Evolutionary conservation across 495 filamentous ascomycete species (phyloP), one percentile per base, ranked within the genome.

Genomic region (Apiosordaria backusii): DNA sequence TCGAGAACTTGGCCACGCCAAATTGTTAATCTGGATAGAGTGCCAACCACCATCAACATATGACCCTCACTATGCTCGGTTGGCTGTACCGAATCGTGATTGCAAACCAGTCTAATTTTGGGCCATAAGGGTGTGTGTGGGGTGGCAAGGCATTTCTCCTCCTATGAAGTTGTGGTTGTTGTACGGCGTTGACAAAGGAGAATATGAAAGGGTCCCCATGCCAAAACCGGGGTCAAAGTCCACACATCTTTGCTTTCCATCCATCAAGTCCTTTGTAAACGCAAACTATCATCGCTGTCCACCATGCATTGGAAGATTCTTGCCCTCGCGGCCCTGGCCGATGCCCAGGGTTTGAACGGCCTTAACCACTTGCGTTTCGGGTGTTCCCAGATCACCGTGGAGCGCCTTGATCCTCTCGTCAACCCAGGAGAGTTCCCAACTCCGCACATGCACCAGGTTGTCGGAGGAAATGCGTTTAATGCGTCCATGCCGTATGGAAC

Each of bases 391-490:
- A 62, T 73, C 57, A 70, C 70, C 13, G 67, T 75, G 40, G 72
- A 76, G 57, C 64, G 72, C 15, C 69, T 76, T 29, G 71, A 75
- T 53, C 72, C 69, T 4, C 72, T 79, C 7, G 77, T 79, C 57
- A 75, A 79, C 66, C 77, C 77, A 0, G 77, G 77, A 2, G 18
- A 60, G 52, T 68, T 76, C 60, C 74, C 74, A 1, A 75, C 77
- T 4, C 63, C 77, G 0, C 77, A 79, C 65, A 72, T 77, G 45
- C 80, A 82, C 55, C 80, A 82, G 61, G 78, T 82, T 27, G 76
- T 80, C 6, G 78, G 79, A 19, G 79, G 79, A 61, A 76, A 78
- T 54, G 71, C 71, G n/a, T 78, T 78, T 64, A 76, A 78, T 59
- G 74, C 71, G 16, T 70, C 73, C n/a, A 78, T 78, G 64, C 68